Base-by-base conservation (phyloP, 805 yeast species). In the Suhomyces sp. region DNA sequence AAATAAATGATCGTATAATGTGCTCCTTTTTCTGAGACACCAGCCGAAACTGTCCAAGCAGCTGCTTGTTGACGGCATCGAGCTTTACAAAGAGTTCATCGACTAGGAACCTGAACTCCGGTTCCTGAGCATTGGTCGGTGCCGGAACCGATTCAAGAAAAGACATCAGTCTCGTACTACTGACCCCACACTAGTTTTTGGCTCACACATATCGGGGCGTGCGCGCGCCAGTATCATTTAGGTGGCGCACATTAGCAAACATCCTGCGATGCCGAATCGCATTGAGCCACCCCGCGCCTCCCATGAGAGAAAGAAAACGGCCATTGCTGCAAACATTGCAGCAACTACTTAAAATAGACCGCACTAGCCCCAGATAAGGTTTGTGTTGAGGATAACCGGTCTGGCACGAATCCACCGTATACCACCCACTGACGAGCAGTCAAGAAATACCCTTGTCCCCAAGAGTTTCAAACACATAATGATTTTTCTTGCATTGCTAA, bases 41-140 rank as follows among this genome's bases (percentile, higher is more conserved):
- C 46, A 62, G 61, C 2, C 58, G 50, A 54, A 65, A 65, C 17
- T 56, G 50, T 4, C 70, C 68, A n/a, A 69, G 47, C 15, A 56
- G 60, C 36, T 62, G 68, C 40, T 60, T 64, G 15, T 59, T 58
- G 10, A 72, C 72, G 6, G 63, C 67, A 49, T 68, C 70, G 22
- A 81, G 60, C 15, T 79, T 79, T 12, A 66, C 60, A 56, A 81
- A 73, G 13, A 82, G 62, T 31, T 73, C 73, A 6, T 66, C 63
- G 0, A 79, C 78, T 5, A 82, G 55, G 31, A 72, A 68, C 22
- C 63, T 56, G 57, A 78, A 81, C 8, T 61, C 61, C 2, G 83
- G 83, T 7, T 73, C 69, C 5, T 68, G 69, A 0, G 68, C 66
- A 54, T 78, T 80, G 9, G 36, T 48, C 0, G 82, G 80, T 6